Evolutionary conservation across 2,329 filamentous ascomycete genomes (phyloP), one percentile per base, ranked within the genome.

Genomic region (Niveomyces coronatus): DNA sequence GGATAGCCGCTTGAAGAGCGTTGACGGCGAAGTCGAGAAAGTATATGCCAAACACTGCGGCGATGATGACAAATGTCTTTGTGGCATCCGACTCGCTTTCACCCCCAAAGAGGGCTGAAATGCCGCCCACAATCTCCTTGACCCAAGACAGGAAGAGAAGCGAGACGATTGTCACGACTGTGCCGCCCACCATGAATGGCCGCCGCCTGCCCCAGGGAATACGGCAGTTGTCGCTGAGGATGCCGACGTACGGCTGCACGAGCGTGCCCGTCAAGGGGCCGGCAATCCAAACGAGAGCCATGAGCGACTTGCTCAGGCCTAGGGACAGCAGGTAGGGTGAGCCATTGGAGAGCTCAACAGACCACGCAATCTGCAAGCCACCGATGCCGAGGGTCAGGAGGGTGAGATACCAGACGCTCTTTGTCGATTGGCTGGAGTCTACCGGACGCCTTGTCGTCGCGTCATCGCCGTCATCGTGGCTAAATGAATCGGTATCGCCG

Each of bases 21-120:
- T 96, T 96, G 64, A 96, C 91, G 51, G 88, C 79, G 58, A 96
- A 91, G 57, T 96, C 89, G 35, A 96, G 71, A 35, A 91, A 69
- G 60, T 94, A 96, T 50, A 96, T 83, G 63, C 87, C 82, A 20
- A 87, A 55, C 5, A 94, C 86, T 7, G 89, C 89, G 41, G 85
- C 71, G 22, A 85, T 65, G 47, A 94, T 89, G 33, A 83, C 74
- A 29, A 68, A 65, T 4, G 68, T 70, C 51, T 76, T 79, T 31
- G 83, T 79, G 3, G 69, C 74, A 7, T 70, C 49, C 0, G 81
- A 84, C 27, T 78, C 70, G n/a, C 64, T 63, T 38, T 81, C 71
- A 9, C 76, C 80, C 9, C 84, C 83, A 50, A 91, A 87, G 2
- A 89, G 52, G 3, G 71, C 63, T 8, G 89, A 59, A 33, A 86